Evolutionary conservation across 768 basidiomycete species (phyloP).

Genomic region (Pleurotus giganteus): DNA sequence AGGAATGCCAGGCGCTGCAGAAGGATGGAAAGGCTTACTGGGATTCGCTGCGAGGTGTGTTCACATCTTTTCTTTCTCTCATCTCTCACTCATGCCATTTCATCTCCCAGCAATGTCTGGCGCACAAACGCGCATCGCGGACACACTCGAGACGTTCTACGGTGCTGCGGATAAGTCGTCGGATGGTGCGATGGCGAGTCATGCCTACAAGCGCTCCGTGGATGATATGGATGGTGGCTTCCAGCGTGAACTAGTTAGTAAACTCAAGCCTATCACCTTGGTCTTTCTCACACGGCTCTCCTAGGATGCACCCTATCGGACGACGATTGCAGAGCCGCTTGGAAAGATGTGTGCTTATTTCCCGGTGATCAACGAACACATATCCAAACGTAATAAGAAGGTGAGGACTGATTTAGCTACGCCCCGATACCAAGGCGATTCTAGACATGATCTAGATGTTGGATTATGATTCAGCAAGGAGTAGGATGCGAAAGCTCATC

Average conservation of each 20-base stretch:
- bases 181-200: slow-evolving; percentile 94
- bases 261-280: not conserved
- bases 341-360: slow-evolving; percentile 98
- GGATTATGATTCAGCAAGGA: slow-evolving; percentile 93
- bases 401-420: slow-evolving; percentile 35
- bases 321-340: slow-evolving; percentile 91
- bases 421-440: not conserved
- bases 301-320: slow-evolving; percentile 92
- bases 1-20: slow-evolving; percentile 90
- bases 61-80: not conserved
- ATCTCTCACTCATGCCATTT: not conserved
- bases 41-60: slow-evolving; percentile 86
- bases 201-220: slow-evolving; percentile 93
- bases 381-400: slow-evolving; percentile 95
- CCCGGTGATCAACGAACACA: slow-evolving; percentile 90
- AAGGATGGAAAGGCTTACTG: slow-evolving; percentile 95
- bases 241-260: slow-evolving; percentile 76
- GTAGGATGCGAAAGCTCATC: slow-evolving; percentile 82
- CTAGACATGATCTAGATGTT: slow-evolving; percentile 55
- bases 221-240: slow-evolving; percentile 90
- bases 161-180: slow-evolving; percentile 78
- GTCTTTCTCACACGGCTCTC: not conserved
- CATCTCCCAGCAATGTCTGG: slow-evolving; percentile 79
- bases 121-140: slow-evolving; percentile 90
- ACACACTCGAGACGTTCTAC: slow-evolving; percentile 93